phyloP scores from a whole-genome alignment of 1,139 yeast species.

The Taphrina flavorubra region DNA sequence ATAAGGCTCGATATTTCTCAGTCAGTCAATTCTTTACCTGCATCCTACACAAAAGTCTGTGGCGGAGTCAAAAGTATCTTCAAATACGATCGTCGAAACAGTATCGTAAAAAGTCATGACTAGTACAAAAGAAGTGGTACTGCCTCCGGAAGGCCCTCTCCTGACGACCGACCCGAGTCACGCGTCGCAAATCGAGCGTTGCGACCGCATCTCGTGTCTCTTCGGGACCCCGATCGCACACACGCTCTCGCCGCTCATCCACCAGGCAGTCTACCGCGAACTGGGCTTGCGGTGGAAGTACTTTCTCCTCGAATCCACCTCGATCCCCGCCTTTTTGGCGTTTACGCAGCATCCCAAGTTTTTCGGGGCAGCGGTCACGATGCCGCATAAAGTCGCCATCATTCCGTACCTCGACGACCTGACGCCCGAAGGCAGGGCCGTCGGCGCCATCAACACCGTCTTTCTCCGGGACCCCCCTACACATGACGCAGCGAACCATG shows the following conservation, averaged over 20 bases:
- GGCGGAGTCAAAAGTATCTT: no score
- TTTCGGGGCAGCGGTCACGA: constrained; percentile 92
- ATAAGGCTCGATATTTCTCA: no score
- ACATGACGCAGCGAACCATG: constrained; percentile 44
- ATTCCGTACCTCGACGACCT: constrained; percentile 65
- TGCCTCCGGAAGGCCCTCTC: constrained; percentile 7
- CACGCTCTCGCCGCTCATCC: constrained; percentile 84
- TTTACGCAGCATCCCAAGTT: constrained; percentile 53
- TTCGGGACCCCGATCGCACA: constrained; percentile 78
- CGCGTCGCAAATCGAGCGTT: neutral
- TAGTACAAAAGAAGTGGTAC: neutral
- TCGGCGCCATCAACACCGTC: constrained; percentile 88
- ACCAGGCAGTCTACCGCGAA: constrained; percentile 71
- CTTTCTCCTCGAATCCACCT: constrained; percentile 67
- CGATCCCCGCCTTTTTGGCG: constrained; percentile 52
- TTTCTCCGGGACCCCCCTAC: constrained; percentile 7
- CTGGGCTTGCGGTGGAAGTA: constrained; percentile 78
- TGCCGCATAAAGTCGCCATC: constrained; percentile 83
- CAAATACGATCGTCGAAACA: no score
- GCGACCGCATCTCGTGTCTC: constrained; percentile 19
- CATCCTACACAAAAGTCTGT: no score
- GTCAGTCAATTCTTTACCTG: no score
- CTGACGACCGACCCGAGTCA: constrained; percentile 11
- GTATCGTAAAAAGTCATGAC: no score
- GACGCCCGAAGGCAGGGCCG: constrained; percentile 70